phyloP scores from a whole-genome alignment of 2,329 filamentous ascomycete genomes.

The Epichloe gansuensis region DNA sequence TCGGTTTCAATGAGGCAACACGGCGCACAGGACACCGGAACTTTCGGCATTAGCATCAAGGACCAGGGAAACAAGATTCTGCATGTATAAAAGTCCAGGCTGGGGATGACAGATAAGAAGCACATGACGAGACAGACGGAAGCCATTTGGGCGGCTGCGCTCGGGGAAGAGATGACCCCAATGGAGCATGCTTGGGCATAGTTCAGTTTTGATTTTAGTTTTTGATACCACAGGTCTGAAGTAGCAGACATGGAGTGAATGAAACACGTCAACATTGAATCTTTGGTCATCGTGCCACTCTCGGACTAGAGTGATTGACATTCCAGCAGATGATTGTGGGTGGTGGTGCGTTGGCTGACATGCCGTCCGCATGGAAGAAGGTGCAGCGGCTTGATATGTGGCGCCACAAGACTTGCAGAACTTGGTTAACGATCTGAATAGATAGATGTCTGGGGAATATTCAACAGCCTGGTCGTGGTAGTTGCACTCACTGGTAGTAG shows the following conservation, averaged over 20 bases:
- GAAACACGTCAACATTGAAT: background rate
- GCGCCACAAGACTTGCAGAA: too few relatives aligned
- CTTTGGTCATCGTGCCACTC: background rate
- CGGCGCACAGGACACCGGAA: slow-evolving; percentile 4
- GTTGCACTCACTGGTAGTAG: too few relatives aligned
- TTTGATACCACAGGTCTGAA: slow-evolving; percentile 3
- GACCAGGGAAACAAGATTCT: slow-evolving; percentile 1
- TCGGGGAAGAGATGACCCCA: background rate
- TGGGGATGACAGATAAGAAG: background rate
- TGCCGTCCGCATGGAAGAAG: too few relatives aligned
- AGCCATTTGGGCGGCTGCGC: background rate
- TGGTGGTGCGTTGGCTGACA: too few relatives aligned
- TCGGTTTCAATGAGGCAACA: background rate
- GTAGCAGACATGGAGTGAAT: background rate
- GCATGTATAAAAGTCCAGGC: background rate
- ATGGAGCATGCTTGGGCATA: background rate
- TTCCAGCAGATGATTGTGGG: too few relatives aligned
- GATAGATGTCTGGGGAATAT: too few relatives aligned
- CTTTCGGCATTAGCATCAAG: slow-evolving; percentile 1
- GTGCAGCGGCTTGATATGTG: too few relatives aligned
- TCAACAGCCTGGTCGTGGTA: too few relatives aligned
- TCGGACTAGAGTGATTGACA: background rate
- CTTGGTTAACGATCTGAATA: too few relatives aligned
- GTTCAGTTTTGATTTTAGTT: background rate
- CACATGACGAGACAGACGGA: background rate